Evolutionary conservation across 2,329 filamentous ascomycete species (phyloP).

Genomic region (Elsinoe ampelina): DNA sequence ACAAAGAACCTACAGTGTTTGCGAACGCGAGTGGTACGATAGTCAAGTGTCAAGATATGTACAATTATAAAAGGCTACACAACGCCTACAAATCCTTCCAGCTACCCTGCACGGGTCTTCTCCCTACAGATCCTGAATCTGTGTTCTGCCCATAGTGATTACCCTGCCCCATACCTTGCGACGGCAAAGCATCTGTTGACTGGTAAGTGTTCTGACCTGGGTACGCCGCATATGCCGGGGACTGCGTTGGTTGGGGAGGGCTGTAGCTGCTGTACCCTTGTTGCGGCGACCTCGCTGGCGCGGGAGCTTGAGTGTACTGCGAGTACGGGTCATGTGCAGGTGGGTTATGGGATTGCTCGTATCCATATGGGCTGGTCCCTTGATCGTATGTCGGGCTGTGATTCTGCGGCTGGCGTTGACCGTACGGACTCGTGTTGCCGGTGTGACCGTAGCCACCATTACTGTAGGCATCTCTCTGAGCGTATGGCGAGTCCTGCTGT

Average conservation of each 20-base stretch:
- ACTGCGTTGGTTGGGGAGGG: conserved; percentile 4
- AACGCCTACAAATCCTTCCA: conserved; percentile 25
- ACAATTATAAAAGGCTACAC: not conserved
- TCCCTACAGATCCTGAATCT: conserved; percentile 11
- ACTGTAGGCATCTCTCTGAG: conserved; percentile 1
- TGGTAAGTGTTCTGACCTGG: conserved; percentile 21
- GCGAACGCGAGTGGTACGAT: too few relatives aligned
- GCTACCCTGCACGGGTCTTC: conserved; percentile 27
- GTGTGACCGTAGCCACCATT: not conserved
- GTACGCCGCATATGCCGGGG: conserved; percentile 18
- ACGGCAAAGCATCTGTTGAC: conserved; percentile 13
- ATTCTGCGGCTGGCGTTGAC: conserved; percentile 15
- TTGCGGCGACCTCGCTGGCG: not conserved
- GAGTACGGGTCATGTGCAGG: not conserved
- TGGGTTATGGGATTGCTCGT: not conserved
- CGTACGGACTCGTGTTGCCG: conserved; percentile 10
- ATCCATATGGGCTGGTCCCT: not conserved
- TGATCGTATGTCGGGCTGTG: conserved; percentile 10
- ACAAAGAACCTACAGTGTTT: too few relatives aligned
- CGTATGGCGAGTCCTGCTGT: conserved; percentile 7
- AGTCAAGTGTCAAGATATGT: not conserved
- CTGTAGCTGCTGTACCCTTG: conserved; percentile 6
- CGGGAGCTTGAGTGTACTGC: not conserved
- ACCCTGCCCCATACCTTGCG: not conserved
- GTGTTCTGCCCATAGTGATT: not conserved